Percentiles rank a stretch among this genome's conserved stretches.
Conservation (phyloP, 441 rosid genomes). For the Aquilaria agallochum region DNA sequence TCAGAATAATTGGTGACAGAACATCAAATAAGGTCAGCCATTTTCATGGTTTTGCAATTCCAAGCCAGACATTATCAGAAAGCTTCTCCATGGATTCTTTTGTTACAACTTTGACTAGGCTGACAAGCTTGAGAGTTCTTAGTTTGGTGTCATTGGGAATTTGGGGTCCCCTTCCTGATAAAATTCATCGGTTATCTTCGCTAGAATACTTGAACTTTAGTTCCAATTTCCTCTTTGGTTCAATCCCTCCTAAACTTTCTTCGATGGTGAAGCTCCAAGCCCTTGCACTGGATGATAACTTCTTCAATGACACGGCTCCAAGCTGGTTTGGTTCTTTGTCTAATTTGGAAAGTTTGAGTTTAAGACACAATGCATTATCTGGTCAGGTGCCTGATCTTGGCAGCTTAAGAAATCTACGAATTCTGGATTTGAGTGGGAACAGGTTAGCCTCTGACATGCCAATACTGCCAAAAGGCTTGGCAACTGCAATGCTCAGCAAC, state of each 20-base stretch:
- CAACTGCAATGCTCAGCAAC: conserved; percentile 32
- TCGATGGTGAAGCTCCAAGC: conserved; percentile 60
- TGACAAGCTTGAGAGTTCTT: conserved; percentile 54
- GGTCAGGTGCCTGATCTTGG: conserved; percentile 51
- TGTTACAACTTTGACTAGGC: conserved; percentile 58
- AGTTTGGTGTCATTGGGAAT: conserved; percentile 61
- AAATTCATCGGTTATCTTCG: conserved; percentile 53
- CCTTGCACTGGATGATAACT: conserved; percentile 51
- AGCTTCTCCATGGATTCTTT: conserved; percentile 71
- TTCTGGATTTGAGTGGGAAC: conserved; percentile 46
- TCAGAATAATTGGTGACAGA: conserved; percentile 56
- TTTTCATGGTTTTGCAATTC: conserved; percentile 45
- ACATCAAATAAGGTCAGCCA: conserved; percentile 21
- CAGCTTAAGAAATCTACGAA: conserved; percentile 21
- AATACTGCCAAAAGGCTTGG: conserved; percentile 37
- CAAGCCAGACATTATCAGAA: conserved; percentile 46
- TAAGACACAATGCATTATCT: conserved; percentile 44
- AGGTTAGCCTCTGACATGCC: conserved; percentile 35
- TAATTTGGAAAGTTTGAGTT: conserved; percentile 46
- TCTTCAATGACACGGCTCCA: conserved; percentile 65
- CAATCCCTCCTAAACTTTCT: conserved; percentile 66
- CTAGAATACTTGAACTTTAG: conserved; percentile 71
- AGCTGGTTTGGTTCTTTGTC: conserved; percentile 46
- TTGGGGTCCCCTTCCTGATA: conserved; percentile 81
- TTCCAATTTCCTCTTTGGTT: conserved; percentile 64